phyloP scores from a whole-genome alignment of 2,329 filamentous ascomycete genomes.

The Aspergillus fischeri region DNA sequence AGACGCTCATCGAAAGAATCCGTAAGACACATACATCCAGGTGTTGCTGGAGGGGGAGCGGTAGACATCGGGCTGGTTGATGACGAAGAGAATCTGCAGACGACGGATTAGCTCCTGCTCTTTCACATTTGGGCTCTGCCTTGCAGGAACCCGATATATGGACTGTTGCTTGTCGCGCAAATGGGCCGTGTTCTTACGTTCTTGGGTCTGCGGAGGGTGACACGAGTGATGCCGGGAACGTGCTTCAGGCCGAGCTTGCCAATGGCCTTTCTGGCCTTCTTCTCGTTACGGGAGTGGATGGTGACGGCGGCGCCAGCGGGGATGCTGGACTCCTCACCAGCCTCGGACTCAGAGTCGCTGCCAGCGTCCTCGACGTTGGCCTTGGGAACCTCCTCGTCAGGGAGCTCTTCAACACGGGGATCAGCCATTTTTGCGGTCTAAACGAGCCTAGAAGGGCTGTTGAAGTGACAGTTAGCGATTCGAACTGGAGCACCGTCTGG shows the following conservation, averaged over 20 bases:
- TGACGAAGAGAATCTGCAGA: constrained; percentile 91
- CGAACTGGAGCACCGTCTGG: constrained; percentile 8
- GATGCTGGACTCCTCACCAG: constrained; percentile 57
- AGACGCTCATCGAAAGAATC: background rate
- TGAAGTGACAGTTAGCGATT: constrained; percentile 17
- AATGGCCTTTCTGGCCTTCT: constrained; percentile 99
- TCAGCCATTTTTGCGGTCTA: constrained; percentile 73
- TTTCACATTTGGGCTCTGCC: background rate
- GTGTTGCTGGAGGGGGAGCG: constrained; percentile 99
- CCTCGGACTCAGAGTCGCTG: constrained; percentile 49
- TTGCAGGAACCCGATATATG: background rate
- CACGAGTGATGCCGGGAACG: constrained; percentile 94
- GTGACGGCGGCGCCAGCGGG: constrained; percentile 84
- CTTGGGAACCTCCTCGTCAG: constrained; percentile 82
- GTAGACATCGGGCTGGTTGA: constrained; percentile 99
- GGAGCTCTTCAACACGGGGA: constrained; percentile 95
- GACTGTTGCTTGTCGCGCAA: constrained; percentile 6
- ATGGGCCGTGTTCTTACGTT: constrained; percentile 64
- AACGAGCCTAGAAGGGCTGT: constrained; percentile 18
- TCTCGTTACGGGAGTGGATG: constrained; percentile 98
- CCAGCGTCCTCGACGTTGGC: constrained; percentile 69
- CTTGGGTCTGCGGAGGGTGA: constrained; percentile 96
- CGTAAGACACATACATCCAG: constrained; percentile 74
- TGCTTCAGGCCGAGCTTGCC: constrained; percentile 97
- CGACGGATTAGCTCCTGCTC: constrained; percentile 15